These are phyloP conservation scores for Auriscalpium vulgare DNA, from an alignment of 768 basidiomycete species.

Conservation along the genomic window DNA sequence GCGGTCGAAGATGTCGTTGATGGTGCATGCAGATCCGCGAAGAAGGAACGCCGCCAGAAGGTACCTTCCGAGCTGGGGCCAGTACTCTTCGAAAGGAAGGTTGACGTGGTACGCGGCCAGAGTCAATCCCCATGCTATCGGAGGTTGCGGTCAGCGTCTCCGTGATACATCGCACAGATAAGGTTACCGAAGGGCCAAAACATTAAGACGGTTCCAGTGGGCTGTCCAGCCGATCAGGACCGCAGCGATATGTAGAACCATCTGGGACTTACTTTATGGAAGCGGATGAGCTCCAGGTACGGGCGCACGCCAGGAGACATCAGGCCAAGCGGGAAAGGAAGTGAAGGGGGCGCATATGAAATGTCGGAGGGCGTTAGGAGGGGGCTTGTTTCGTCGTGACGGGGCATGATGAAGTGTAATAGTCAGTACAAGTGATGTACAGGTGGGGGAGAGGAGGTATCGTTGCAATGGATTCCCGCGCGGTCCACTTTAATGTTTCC, in stretches of 20 bases:
- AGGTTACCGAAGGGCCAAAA: slow-evolving; percentile 4
- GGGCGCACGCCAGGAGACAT: not conserved
- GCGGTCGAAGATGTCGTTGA: slow-evolving; percentile 17
- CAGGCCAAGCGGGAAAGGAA: slow-evolving; percentile 17
- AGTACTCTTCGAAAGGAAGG: not conserved
- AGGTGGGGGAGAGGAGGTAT: too few species aligned
- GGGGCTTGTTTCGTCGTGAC: too few species aligned
- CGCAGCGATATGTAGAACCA: not conserved
- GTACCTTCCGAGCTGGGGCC: not conserved
- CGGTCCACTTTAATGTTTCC: too few species aligned
- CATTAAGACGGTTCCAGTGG: not conserved
- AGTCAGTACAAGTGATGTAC: too few species aligned
- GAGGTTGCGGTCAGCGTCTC: not conserved
- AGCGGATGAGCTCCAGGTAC: not conserved
- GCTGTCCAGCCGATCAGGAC: not conserved
- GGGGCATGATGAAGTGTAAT: too few species aligned
- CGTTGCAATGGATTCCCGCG: too few species aligned
- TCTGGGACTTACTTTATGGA: not conserved
- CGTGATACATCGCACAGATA: too few species aligned
- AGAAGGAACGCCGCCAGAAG: not conserved
- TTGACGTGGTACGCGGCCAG: slow-evolving; percentile 6
- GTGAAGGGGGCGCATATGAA: slow-evolving; percentile 19
- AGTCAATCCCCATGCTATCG: slow-evolving; percentile 9
- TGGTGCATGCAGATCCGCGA: slow-evolving; percentile 13
- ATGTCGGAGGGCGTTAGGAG: slow-evolving; percentile 15